Evolutionary conservation across 305 asterid genomes (phyloP).

Genomic region (Plantago rigida): DNA sequence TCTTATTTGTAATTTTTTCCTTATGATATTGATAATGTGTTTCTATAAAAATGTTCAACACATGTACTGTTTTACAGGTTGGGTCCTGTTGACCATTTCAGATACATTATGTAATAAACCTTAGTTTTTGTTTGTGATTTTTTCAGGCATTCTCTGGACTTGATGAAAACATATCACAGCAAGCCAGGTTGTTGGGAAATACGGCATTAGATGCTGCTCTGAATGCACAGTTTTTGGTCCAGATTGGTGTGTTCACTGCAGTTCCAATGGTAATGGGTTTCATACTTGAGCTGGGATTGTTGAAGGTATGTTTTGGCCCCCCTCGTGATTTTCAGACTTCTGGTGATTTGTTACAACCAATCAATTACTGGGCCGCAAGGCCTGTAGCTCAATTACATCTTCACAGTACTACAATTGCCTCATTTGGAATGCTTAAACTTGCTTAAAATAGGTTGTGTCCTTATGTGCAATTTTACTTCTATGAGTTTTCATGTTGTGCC

Average conservation of each 20-base stretch:
- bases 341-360: no score
- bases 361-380: no score
- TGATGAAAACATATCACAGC: conserved; percentile 62
- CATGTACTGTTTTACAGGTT: no score
- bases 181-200: conserved; percentile 57
- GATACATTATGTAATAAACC: conserved; percentile 4
- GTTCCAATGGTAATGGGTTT: conserved; percentile 97
- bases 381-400: no score
- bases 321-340: conserved; percentile 7
- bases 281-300: conserved; percentile 77
- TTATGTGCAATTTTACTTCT: no score
- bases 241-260: conserved; percentile 92
- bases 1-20: neutral
- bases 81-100: no score
- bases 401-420: no score
- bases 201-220: conserved; percentile 76
- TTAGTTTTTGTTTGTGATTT: conserved; percentile 9
- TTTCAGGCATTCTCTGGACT: conserved; percentile 93
- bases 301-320: conserved; percentile 50
- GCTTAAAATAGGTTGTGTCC: no score
- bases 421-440: no score
- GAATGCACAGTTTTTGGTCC: conserved; percentile 96
- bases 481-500: neutral
- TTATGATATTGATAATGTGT: no score
- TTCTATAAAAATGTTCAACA: no score